phyloP scores from a whole-genome alignment of 768 basidiomycete species.

The Thelephora aurantiotincta region DNA sequence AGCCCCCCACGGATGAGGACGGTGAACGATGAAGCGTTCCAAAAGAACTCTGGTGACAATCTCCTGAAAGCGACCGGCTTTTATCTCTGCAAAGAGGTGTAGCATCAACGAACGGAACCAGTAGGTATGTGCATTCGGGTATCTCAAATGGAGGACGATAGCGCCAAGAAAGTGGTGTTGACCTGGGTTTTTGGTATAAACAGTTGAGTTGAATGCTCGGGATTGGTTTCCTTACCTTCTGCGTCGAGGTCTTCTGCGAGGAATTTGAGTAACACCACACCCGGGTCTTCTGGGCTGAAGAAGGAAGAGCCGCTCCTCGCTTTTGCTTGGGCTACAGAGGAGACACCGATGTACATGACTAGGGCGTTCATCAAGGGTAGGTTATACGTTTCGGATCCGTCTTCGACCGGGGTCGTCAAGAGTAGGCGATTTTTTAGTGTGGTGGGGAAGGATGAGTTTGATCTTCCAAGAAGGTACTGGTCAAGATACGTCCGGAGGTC shows the following conservation, averaged over 20 bases:
- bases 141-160: conserved; percentile 90
- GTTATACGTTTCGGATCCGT: conserved; percentile 60
- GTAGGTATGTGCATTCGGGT: conserved; percentile 96
- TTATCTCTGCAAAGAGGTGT: conserved; percentile 72
- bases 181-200: conserved; percentile 31
- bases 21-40: conserved; percentile 86
- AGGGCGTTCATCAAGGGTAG: conserved; percentile 83
- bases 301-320: conserved; percentile 68
- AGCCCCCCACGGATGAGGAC: conserved; percentile 95
- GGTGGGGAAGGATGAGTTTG: conserved; percentile 55
- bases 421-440: conserved; percentile 67
- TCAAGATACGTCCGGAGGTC: conserved; percentile 75
- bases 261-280: conserved; percentile 74
- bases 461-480: conserved; percentile 70
- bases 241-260: conserved; percentile 74
- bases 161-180: conserved; percentile 91
- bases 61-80: conserved; percentile 65
- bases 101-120: conserved; percentile 93
- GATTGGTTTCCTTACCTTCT: conserved; percentile 53
- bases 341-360: conserved; percentile 93
- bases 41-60: conserved; percentile 81
- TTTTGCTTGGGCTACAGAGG: conserved; percentile 81
- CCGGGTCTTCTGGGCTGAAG: conserved; percentile 73
- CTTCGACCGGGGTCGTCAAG: conserved; percentile 22
- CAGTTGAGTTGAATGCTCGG: background rate